A percentile compares a stretch with the other conserved stretches of the same genome.
Evolutionary conservation across 139 green algal species (phyloP).

Genomic region (Coccomyxa sp.): DNA sequence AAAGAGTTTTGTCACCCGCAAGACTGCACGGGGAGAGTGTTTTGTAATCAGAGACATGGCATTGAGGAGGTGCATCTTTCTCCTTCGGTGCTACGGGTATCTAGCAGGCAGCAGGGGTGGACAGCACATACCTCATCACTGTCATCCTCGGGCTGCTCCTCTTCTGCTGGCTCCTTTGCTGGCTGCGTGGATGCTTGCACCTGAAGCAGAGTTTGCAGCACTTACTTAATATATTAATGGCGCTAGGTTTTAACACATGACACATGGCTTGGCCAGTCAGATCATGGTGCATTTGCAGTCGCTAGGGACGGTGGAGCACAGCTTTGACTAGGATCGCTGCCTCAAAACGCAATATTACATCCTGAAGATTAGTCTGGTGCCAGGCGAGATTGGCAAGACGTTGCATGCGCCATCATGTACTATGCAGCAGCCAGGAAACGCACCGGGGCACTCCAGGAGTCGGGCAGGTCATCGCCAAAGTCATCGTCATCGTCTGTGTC

Average conservation of each 20-base stretch:
- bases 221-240: too few relatives aligned
- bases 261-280: neutral
- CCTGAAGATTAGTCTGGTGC: neutral
- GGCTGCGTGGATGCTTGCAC: neutral
- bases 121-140: conserved; percentile 14
- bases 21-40: too few relatives aligned
- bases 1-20: too few relatives aligned
- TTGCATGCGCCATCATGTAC: neutral
- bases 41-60: too few relatives aligned
- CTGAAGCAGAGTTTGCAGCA: neutral
- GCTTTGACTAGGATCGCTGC: neutral
- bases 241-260: neutral
- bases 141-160: conserved; percentile 8
- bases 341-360: neutral
- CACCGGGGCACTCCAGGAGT: conserved; percentile 7
- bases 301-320: too few relatives aligned
- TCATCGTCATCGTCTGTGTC: conserved; percentile 26
- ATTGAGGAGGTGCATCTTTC: too few relatives aligned
- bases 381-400: neutral
- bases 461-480: conserved; percentile 15
- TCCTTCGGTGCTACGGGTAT: too few relatives aligned
- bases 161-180: neutral
- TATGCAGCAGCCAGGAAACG: neutral
- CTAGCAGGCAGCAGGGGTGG: neutral
- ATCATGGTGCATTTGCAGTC: neutral